Conservation (phyloP, 495 filamentous ascomycete genomes). For the Parmelia sp. region DNA sequence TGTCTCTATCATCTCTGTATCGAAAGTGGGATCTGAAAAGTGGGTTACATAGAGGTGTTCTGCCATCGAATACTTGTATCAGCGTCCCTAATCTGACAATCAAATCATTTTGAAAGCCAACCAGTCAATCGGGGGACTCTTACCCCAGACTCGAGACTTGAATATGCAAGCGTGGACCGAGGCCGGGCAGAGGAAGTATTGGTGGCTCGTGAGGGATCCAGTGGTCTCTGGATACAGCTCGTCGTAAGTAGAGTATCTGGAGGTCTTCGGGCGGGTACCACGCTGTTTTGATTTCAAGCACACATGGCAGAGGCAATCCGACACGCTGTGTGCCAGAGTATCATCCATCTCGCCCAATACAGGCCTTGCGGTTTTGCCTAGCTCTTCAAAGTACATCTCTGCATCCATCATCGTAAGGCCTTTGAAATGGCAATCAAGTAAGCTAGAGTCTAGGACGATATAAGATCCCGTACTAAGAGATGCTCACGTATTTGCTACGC, state of each 20-base stretch:
- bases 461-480: neutral
- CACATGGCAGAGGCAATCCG: conserved; percentile 9
- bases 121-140: neutral
- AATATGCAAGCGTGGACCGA: conserved; percentile 4
- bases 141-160: conserved; percentile 14
- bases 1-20: conserved; percentile 12
- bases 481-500: conserved; percentile 6
- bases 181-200: conserved; percentile 9
- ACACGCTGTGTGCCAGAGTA: neutral
- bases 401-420: conserved; percentile 15
- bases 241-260: conserved; percentile 15
- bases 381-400: neutral
- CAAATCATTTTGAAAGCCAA: neutral
- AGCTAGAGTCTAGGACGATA: neutral
- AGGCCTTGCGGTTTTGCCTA: neutral
- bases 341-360: neutral
- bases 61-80: neutral
- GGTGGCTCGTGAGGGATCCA: conserved; percentile 7
- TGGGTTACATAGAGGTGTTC: neutral
- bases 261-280: neutral
- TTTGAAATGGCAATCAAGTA: neutral
- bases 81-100: neutral
- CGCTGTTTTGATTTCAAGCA: conserved; percentile 3
- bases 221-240: neutral
- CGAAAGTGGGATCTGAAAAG: conserved; percentile 1